phyloP scores from a whole-genome alignment of 2,329 filamentous ascomycete genomes.

The Aspergillus novoparasiticus region DNA sequence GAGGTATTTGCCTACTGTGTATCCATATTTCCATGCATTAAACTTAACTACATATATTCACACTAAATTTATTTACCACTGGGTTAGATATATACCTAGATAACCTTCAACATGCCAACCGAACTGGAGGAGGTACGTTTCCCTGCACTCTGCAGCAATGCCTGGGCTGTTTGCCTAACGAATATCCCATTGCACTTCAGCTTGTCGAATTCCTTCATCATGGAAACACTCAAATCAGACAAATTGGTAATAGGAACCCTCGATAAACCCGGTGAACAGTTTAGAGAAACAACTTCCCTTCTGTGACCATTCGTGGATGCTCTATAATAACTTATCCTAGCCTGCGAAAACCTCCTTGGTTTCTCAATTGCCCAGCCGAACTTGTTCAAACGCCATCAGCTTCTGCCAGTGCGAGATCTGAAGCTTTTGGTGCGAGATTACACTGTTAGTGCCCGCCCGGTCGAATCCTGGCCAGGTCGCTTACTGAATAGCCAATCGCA shows the following conservation, averaged over 20 bases:
- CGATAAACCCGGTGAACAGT: neutral
- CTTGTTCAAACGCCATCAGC: constrained; percentile 80
- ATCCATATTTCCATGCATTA: neutral
- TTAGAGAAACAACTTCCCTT: constrained; percentile 18
- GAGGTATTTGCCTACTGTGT: neutral
- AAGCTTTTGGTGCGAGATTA: constrained; percentile 87
- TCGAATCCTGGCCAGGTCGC: neutral
- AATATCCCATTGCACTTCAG: constrained; percentile 7
- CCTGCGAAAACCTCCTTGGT: constrained; percentile 82
- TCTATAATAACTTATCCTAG: constrained; percentile 44
- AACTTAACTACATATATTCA: neutral
- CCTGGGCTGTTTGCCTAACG: neutral
- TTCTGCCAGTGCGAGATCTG: constrained; percentile 80
- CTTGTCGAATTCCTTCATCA: constrained; percentile 86
- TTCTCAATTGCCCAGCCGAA: constrained; percentile 75
- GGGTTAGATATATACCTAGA: neutral
- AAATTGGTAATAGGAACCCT: constrained; percentile 59
- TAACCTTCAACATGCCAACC: constrained; percentile 64
- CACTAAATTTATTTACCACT: neutral
- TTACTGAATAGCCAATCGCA: constrained; percentile 70
- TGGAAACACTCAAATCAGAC: constrained; percentile 86
- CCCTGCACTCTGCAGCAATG: neutral
- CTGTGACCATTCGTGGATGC: neutral
- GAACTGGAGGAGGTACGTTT: constrained; percentile 73
- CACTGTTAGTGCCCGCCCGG: constrained; percentile 56